These are phyloP conservation scores for Metarhizium guizhouense DNA, from an alignment of 2,329 filamentous ascomycete species.

Conservation along the genomic window DNA sequence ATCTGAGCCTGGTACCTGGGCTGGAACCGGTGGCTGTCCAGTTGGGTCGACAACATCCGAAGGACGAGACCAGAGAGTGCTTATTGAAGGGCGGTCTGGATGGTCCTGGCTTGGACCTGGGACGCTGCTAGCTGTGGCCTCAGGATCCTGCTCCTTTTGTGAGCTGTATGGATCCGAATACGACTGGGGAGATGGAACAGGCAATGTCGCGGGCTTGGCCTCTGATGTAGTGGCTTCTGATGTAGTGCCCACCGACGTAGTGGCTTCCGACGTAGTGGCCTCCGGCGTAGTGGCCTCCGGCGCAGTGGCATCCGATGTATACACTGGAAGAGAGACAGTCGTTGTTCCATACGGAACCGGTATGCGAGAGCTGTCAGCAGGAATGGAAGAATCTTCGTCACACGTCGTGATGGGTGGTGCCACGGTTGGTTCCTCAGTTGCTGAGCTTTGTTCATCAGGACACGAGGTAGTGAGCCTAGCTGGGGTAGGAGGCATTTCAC, in stretches of 20 bases:
- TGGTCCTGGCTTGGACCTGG: conserved; percentile 4
- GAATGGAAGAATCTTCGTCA: neutral
- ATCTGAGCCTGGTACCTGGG: conserved; percentile 18
- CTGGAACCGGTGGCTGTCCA: conserved; percentile 15
- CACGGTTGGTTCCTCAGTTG: neutral
- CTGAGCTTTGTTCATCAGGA: neutral
- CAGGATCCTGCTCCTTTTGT: conserved; percentile 1
- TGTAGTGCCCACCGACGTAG: too few species aligned
- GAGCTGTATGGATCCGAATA: conserved; percentile 1
- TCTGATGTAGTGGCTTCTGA: neutral
- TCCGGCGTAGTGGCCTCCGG: neutral
- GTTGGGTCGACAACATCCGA: conserved; percentile 10
- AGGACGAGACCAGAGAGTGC: conserved; percentile 14
- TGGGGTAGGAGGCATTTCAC: neutral
- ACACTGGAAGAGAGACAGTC: neutral
- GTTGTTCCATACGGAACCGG: neutral
- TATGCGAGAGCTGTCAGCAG: neutral
- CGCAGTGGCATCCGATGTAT: neutral
- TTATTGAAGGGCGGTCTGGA: conserved; percentile 12
- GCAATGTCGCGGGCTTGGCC: neutral
- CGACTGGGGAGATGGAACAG: conserved; percentile 2
- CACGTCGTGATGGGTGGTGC: conserved; percentile 1
- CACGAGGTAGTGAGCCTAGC: conserved; percentile 1
- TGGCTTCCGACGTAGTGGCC: too few species aligned
- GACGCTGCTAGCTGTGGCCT: conserved; percentile 8